Evolutionary conservation across 495 filamentous ascomycete species (phyloP), one percentile per base, ranked within the genome.

Genomic region (Penicillium antarcticum): DNA sequence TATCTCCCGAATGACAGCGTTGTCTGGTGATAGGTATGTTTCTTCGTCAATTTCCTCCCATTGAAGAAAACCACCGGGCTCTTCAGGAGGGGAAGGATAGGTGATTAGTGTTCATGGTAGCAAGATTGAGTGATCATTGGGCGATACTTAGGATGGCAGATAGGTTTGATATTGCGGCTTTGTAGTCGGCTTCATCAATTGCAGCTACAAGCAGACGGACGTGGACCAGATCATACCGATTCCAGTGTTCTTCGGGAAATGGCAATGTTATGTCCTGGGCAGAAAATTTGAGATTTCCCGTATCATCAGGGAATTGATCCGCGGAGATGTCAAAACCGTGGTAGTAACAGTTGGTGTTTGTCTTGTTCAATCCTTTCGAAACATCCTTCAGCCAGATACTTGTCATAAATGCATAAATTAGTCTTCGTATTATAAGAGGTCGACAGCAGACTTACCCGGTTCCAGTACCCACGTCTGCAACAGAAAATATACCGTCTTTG

Each of bases 401-500:
- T 14, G 13, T 5, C 21, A 18, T 11, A 33, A 14, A 0, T 23
- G 21, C 21, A 23, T 23, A 1, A 9, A 29, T 29, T 1, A 29
- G 26, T 29, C 26, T 4, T 29, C 8, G 5, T 8, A 9, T 29
- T 29, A 7, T 4, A 29, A 4, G 2, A 29, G 9, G 2, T 29
- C 8, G 8, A 29, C 11, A 11, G 19, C 5, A 18, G 17, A 42
- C 45, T 41, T 29, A 58, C 56, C 63, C 63, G 10, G 63, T 63
- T 5, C 63, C 63, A 17, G 60, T 63, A 2, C 34, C 63, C 19
- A 66, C 42, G 39, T 66, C 63, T 18, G 60, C 63, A 46, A 66
- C 34, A 12, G 57, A 39, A n/a, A 48, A 21, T 2, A 59, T 2
- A 8, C 36, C 19, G 10, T 44, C 49, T 19, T 26, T 39, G 4